phyloP scores from a whole-genome alignment of 306 rosid genomes.

The Trifolium dubium region DNA sequence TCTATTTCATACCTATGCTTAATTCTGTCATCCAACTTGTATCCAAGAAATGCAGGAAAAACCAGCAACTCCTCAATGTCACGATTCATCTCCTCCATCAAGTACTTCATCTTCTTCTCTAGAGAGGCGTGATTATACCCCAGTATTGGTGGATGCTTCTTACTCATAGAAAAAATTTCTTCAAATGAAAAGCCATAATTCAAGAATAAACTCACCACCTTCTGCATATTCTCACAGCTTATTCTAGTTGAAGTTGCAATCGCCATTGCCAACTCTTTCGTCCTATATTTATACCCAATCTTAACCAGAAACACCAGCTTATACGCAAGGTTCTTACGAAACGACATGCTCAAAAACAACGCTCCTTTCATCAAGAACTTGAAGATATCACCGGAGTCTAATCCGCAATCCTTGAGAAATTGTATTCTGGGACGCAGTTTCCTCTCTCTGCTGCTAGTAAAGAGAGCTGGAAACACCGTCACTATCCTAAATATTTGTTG shows the following conservation, averaged over 20 bases:
- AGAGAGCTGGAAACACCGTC: constrained; percentile 59
- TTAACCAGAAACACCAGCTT: constrained; percentile 71
- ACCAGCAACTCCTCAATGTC: constrained; percentile 64
- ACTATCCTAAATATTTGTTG: constrained; percentile 64
- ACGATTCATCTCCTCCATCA: constrained; percentile 74
- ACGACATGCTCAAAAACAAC: constrained; percentile 64
- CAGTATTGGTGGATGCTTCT: constrained; percentile 78
- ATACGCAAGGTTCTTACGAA: constrained; percentile 55
- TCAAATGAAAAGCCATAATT: constrained; percentile 62
- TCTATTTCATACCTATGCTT: constrained; percentile 71
- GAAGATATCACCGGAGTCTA: constrained; percentile 61
- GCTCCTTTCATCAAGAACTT: constrained; percentile 80
- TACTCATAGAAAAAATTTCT: constrained; percentile 74
- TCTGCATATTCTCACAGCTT: constrained; percentile 74
- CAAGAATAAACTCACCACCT: constrained; percentile 64
- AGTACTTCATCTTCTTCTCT: constrained; percentile 76
- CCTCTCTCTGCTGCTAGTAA: constrained; percentile 75
- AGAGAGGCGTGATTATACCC: constrained; percentile 62
- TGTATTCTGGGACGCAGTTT: constrained; percentile 72
- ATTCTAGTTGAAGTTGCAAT: constrained; percentile 66
- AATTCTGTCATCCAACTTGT: constrained; percentile 72
- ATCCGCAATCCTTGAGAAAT: constrained; percentile 81
- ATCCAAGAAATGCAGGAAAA: constrained; percentile 85
- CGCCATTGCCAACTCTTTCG: constrained; percentile 67
- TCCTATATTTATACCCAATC: constrained; percentile 71